Evolutionary conservation across 2,329 filamentous ascomycete species (phyloP), one percentile per base, ranked within the genome.

Genomic region (Scytalidium lignicola): DNA sequence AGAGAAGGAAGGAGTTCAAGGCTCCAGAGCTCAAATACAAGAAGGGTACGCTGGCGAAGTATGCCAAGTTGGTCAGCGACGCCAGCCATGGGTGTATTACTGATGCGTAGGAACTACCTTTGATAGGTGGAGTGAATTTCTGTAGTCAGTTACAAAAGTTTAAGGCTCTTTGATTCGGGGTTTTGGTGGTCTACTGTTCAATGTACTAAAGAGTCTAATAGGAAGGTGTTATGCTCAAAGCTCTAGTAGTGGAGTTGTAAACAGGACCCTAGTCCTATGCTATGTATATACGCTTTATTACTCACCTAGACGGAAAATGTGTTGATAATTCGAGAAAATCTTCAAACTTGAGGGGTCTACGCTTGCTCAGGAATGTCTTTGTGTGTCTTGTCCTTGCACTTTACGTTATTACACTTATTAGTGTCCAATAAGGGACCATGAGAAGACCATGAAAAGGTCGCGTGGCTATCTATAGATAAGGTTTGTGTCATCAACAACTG

Each of bases 31-130:
- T 78, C 49, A 82, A 81, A 67, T 81, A 82, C 62, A 69, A 65
- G 41, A 78, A 76, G 69, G 79, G 79, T 8, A 80, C 76, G 41
- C 60, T 82, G 51, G 79, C 74, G 60, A 82, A 82, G 68, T 82
- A 83, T 58, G 72, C 76, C 7, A 66, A 58, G 49, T 66, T 72
- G 44, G 79, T 82, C 44, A 69, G 72, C 60, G 75, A 82, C 63
- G 79, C 79, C 39, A 80, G 76, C 59, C 72, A 75, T 54, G 79
- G 79, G 3, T 81, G 78, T 59, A 75, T 82, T 44, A 82, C 79
- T 1, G 79, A 82, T 65, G 69, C 64, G 6, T 26, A 12, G 4
- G 47, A 41, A 9, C 6, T 9, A 21, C 39, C 41, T 6, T 10
- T 41, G 13, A 41, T 6, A 41, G 39, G 23, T 26, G 23, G 32